These are phyloP conservation scores for Besnoitia besnoiti DNA, from an alignment of 169 alveolate genomes.

Conservation along the genomic window DNA sequence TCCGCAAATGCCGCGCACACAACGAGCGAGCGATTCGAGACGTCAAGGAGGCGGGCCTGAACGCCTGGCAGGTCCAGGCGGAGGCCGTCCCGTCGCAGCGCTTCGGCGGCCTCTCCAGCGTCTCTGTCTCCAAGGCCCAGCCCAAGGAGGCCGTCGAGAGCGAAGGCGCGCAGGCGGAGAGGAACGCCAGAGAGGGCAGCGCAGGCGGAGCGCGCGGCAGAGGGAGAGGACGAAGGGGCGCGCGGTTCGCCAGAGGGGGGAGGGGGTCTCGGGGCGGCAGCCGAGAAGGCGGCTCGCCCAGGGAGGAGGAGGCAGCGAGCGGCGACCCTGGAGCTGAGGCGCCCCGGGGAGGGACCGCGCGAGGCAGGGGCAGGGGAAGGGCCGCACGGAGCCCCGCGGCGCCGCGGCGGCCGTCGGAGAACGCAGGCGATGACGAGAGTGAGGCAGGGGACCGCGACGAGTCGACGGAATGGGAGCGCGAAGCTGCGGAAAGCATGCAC, in stretches of 20 bases:
- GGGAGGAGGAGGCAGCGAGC: not conserved
- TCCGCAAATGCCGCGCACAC: slow-evolving; percentile 2
- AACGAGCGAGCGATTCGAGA: not conserved
- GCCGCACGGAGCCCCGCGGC: too few species aligned
- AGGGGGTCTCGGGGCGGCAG: too few species aligned
- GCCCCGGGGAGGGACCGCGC: not conserved
- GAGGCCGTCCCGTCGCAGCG: not conserved
- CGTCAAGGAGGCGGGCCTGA: not conserved
- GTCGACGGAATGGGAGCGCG: too few species aligned
- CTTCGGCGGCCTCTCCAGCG: not conserved
- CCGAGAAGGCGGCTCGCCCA: not conserved
- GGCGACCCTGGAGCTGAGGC: not conserved
- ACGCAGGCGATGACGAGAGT: not conserved
- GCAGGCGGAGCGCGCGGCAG: not conserved
- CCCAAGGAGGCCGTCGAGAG: not conserved
- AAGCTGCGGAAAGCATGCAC: not conserved
- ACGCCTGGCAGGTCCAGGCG: not conserved
- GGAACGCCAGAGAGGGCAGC: not conserved
- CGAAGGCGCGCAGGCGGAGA: not conserved
- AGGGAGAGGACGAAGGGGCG: not conserved
- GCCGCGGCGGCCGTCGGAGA: not conserved
- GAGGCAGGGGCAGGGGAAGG: not conserved
- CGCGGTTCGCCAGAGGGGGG: not conserved
- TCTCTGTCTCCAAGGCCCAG: not conserved
- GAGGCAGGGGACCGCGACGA: not conserved